Base-by-base conservation (phyloP, 106 monocot species). In the Dendrobium officinale region DNA sequence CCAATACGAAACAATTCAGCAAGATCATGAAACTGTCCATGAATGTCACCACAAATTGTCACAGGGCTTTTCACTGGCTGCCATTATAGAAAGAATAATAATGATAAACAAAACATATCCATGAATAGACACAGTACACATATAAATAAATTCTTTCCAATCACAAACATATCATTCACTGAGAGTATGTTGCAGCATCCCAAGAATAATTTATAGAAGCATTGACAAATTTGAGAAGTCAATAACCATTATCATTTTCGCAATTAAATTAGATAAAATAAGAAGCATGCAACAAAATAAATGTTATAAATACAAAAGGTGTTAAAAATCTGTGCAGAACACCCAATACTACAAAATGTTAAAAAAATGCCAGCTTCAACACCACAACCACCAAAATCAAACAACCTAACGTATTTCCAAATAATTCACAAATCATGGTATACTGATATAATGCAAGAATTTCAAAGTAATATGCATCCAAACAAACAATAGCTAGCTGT, bases 21-120 rank as follows among this genome's bases (percentile, higher is more conserved):
- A 83, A 99, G 95, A 88, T 99, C 99, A 83, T 99, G 99, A 83
- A 99, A 99, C 68, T 99, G 99, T 15, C 99, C 99, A 84, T 99
- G 99, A 77, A 99, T 99, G 75, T 99, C 99, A 55, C 99, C 99
- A 73, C 99, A 99, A 67, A 99, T 93, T 79, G 99, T 99, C 33
- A 99, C 99, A 42, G 99, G 99, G 37, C 99, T 93, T 84, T 95
- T 99, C 20, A 99, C 99, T 84, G 99, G 99, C 99, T 99, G 91
- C 77, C 33, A 74, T 74, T 17, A 13, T 22, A 61, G 41, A 74
- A 15, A 74, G 19, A 74, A 44, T 42, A 20, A 42, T 0, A 44
- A 43, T 22, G 44, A 43, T 74, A 42, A 20, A 20, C 43, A 44
- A 43, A 41, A 74, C 17, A 19, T 44, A 74, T 29, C 37, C 4